Evolutionary conservation across 1,284 basidiomycete species (phyloP).

Genomic region (Takashimella koratensis): DNA sequence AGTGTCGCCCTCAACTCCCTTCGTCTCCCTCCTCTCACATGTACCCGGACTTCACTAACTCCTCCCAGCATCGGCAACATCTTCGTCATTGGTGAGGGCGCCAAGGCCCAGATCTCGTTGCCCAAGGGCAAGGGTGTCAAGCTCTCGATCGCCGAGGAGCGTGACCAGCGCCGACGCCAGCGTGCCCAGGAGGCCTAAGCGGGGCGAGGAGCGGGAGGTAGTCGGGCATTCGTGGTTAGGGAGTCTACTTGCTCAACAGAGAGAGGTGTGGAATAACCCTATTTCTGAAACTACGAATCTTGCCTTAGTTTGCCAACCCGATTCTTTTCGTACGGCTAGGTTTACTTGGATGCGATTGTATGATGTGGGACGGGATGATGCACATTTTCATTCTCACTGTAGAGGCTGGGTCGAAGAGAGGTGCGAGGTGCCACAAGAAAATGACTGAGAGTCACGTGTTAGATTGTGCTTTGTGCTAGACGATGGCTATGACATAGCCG

Average conservation of each 20-base stretch:
- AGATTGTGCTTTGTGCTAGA: too few relatives aligned
- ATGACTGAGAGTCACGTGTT: too few relatives aligned
- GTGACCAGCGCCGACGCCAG: conserved; percentile 44
- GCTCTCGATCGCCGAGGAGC: conserved; percentile 47
- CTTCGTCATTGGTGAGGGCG: conserved; percentile 94
- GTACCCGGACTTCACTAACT: too few relatives aligned
- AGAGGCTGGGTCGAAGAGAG: too few relatives aligned
- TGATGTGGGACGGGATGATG: background rate
- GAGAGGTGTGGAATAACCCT: background rate
- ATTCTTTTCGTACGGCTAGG: background rate
- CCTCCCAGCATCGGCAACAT: conserved; percentile 88
- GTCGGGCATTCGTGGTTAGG: background rate
- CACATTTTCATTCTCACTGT: too few relatives aligned
- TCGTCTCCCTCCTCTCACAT: too few relatives aligned
- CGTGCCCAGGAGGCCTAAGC: conserved; percentile 41
- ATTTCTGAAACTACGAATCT: background rate
- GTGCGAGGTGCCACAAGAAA: too few relatives aligned
- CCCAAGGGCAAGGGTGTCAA: conserved; percentile 88
- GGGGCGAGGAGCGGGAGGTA: background rate
- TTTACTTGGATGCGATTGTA: background rate
- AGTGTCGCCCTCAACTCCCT: too few relatives aligned
- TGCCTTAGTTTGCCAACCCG: background rate
- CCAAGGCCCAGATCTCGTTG: conserved; percentile 94
- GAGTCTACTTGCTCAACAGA: too few relatives aligned
- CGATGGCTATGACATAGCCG: too few relatives aligned